Conservation (phyloP, 2,329 filamentous ascomycete genomes). For the Aureobasidium zeae region DNA sequence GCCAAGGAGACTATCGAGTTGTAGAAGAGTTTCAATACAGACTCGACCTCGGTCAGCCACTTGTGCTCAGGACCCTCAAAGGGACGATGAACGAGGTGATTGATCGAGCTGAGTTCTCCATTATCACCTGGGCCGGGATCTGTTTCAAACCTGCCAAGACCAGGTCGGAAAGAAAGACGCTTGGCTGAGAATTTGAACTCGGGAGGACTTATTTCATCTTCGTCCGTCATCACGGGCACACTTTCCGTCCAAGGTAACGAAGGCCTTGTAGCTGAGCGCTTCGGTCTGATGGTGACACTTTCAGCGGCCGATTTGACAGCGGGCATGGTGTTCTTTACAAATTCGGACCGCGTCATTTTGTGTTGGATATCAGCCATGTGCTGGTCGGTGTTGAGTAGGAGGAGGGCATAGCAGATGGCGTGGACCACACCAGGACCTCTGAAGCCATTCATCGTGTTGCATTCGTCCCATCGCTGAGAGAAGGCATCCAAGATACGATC, state of each 20-base stretch:
- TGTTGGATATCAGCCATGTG: conserved; percentile 90
- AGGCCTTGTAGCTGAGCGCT: conserved; percentile 20
- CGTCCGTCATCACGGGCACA: conserved; percentile 17
- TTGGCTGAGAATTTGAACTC: conserved; percentile 32
- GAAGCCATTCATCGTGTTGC: conserved; percentile 88
- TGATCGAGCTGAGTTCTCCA: conserved; percentile 46
- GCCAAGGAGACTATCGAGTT: conserved; percentile 76
- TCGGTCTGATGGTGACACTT: conserved; percentile 23
- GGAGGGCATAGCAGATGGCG: conserved; percentile 91
- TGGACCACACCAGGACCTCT: conserved; percentile 87
- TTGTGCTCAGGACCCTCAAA: conserved; percentile 66
- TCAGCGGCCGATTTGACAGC: conserved; percentile 68
- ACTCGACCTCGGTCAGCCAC: conserved; percentile 85
- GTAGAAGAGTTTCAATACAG: conserved; percentile 88
- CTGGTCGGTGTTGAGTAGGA: conserved; percentile 90
- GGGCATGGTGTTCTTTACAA: conserved; percentile 91
- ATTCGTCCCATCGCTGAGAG: conserved; percentile 82
- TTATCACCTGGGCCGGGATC: conserved; percentile 11
- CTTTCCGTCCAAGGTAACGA: conserved; percentile 26
- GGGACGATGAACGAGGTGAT: conserved; percentile 66
- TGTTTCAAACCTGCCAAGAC: conserved; percentile 25
- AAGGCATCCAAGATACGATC: conserved; percentile 89
- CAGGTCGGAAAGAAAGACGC: conserved; percentile 36
- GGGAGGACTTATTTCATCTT: conserved; percentile 26
- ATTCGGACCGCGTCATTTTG: conserved; percentile 92